Base-by-base conservation (phyloP, 441 rosid genomes). In the Euphorbia schlechtendalii region DNA sequence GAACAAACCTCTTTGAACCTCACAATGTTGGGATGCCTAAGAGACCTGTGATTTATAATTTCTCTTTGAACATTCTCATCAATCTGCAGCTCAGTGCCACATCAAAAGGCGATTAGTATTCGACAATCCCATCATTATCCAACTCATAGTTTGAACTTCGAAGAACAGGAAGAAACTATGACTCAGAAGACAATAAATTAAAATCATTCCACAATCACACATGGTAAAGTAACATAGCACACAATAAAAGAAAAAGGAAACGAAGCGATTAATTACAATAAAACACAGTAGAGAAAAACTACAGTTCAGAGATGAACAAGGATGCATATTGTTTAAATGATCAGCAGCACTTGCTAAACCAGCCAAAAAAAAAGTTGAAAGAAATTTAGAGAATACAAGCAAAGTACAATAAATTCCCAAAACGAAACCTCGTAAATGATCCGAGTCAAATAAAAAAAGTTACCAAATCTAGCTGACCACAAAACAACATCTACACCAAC, bases 41-140 rank as follows among this genome's bases (percentile, higher is more conserved):
- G 77, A 3, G 95, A 88, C 67, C 98, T 83, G 68, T 93, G 98
- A 46, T 92, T 92, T 59, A 90, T 92, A 68, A 92, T 92, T 78
- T 92, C 98, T 74, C 98, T 90, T 73, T 84, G 85, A 24, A 93
- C 98, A 80, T 93, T 93, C 70, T 80, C 98, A 76, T 93, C 98
- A 52, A 93, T 90, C 98, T 93, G 88, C 69, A 38, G 38, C 27
- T 75, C 60, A 63, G 30, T 17, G 63, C 21, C 10, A 67, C 18
- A 32, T n/a, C n/a, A 20, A 66, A 63, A 55, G 28, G 18, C 32
- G 11, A 52, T 46, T 14, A 54, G 34, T 27, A 53, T 18, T 18
- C 55, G 14, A n/a, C 0, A 55, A 25, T 5, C 1, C 32, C 28
- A 13, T 25, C 36, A 55, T 27, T 27, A 30, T 55, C 59, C 59